Percentiles rank a stretch among this genome's conserved stretches.
These are phyloP conservation scores for Phytophthora sp. DNA, from an alignment of 352 stramenopile species.

Conservation along the genomic window DNA sequence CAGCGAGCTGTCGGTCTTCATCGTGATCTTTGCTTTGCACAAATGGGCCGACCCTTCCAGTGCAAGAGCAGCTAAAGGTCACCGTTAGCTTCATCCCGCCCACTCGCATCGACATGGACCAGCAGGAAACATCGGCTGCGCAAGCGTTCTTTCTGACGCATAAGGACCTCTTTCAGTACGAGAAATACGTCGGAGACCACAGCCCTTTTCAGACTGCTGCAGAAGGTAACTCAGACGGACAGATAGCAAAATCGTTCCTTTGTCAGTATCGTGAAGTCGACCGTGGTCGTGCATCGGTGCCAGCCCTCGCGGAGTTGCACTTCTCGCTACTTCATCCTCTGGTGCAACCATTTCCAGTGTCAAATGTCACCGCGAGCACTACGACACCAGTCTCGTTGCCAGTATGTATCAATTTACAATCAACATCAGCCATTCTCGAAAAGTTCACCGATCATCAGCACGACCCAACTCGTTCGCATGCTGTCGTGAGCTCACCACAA, in stretches of 20 bases:
- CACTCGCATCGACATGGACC: slow-evolving; percentile 1
- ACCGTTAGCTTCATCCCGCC: not conserved
- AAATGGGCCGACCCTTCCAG: slow-evolving; percentile 11
- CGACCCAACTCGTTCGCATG: not conserved
- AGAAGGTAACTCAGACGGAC: not conserved
- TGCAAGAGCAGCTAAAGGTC: slow-evolving; percentile 3
- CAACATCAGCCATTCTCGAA: slow-evolving; percentile 15
- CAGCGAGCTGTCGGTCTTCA: slow-evolving; percentile 27
- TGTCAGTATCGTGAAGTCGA: slow-evolving; percentile 58
- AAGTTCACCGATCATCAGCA: slow-evolving; percentile 1
- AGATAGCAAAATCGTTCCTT: slow-evolving; percentile 44
- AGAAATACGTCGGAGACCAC: slow-evolving; percentile 47
- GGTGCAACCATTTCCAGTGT: not conserved
- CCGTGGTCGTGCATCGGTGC: not conserved
- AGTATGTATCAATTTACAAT: slow-evolving; percentile 22
- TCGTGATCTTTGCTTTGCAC: not conserved
- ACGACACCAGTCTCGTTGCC: no score
- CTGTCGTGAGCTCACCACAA: slow-evolving; percentile 1
- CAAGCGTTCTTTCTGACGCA: slow-evolving; percentile 60
- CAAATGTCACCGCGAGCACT: no score
- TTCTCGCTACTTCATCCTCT: slow-evolving; percentile 21
- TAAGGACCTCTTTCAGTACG: slow-evolving; percentile 74
- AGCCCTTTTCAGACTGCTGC: slow-evolving; percentile 15
- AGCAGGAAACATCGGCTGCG: slow-evolving; percentile 17
- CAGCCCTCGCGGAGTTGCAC: slow-evolving; percentile 3